Evolutionary conservation across 2,329 filamentous ascomycete genomes (phyloP).

Genomic region (Verticillium nonalfalfae): DNA sequence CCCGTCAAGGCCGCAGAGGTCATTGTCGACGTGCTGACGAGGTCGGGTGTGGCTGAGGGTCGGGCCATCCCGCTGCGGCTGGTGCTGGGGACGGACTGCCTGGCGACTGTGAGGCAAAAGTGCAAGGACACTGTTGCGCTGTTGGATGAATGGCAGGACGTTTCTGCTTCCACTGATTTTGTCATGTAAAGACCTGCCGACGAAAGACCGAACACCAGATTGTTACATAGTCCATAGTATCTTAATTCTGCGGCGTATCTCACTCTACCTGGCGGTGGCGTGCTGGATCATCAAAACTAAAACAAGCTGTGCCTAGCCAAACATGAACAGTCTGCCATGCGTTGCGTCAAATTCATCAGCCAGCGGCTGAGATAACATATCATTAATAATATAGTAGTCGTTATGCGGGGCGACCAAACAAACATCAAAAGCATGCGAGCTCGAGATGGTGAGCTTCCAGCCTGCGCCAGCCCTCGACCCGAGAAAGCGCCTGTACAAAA

Average conservation of each 20-base stretch:
- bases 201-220: too few relatives aligned
- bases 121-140: constrained; percentile 32
- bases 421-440: not conserved
- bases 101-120: constrained; percentile 34
- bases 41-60: constrained; percentile 37
- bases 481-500: not conserved
- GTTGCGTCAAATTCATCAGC: not conserved
- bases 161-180: constrained; percentile 29
- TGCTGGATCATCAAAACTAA: too few relatives aligned
- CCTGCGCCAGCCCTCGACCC: not conserved
- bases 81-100: constrained; percentile 45
- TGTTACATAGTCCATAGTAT: too few relatives aligned
- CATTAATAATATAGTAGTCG: not conserved
- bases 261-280: too few relatives aligned
- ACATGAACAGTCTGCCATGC: too few relatives aligned
- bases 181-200: not conserved
- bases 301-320: too few relatives aligned
- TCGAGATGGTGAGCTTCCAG: not conserved
- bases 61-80: constrained; percentile 46
- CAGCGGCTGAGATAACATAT: not conserved
- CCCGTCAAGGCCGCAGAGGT: constrained; percentile 44
- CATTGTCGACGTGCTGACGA: constrained; percentile 49
- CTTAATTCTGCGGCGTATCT: too few relatives aligned
- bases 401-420: not conserved
- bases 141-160: constrained; percentile 42